phyloP scores from a whole-genome alignment of 2,329 filamentous ascomycete genomes.

The Cercospora brassicicola region DNA sequence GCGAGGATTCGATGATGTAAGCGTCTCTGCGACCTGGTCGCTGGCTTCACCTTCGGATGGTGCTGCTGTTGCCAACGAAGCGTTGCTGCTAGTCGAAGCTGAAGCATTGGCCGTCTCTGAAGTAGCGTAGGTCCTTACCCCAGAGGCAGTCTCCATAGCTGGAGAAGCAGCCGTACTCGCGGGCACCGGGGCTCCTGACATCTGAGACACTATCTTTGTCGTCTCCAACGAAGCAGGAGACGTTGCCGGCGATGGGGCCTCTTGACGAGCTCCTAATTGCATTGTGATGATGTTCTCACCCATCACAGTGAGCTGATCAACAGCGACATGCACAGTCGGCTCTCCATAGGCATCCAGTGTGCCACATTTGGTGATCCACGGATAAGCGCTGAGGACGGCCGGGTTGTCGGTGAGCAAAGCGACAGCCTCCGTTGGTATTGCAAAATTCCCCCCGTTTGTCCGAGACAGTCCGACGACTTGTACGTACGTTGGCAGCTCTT shows the following conservation, averaged over 20 bases:
- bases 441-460: background rate
- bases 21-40: background rate
- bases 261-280: background rate
- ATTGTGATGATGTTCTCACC: background rate
- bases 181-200: background rate
- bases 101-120: background rate
- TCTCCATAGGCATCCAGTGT: background rate
- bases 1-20: background rate
- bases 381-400: background rate
- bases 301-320: background rate
- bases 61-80: background rate
- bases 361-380: background rate
- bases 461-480: background rate
- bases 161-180: background rate
- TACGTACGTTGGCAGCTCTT: background rate
- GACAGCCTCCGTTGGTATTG: background rate
- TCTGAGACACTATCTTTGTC: background rate
- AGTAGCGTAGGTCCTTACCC: background rate
- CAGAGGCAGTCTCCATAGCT: background rate
- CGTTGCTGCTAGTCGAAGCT: background rate
- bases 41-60: background rate
- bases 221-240: background rate
- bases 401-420: background rate
- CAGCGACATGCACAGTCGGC: background rate
- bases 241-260: background rate